These are phyloP conservation scores for Bryopsis sp. DNA, from an alignment of 139 green algal genomes.

Conservation along the genomic window DNA sequence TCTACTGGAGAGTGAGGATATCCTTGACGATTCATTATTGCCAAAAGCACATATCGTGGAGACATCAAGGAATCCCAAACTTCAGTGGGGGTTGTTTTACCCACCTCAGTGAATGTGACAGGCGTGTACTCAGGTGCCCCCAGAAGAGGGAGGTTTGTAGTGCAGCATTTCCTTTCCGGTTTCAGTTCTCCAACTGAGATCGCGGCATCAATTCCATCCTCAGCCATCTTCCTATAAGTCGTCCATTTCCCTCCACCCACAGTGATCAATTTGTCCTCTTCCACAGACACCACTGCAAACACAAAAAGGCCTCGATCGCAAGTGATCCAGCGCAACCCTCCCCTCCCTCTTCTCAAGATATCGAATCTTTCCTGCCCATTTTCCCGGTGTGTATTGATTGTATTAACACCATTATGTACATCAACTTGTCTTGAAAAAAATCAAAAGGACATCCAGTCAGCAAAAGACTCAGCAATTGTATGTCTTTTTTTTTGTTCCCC, in stretches of 20 bases:
- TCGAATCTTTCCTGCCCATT: not conserved
- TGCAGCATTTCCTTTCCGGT: constrained; percentile 58
- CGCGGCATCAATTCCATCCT: constrained; percentile 49
- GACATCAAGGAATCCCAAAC: too few species aligned
- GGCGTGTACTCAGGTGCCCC: constrained; percentile 56
- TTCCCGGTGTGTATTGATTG: not conserved
- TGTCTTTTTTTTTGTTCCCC: too few species aligned
- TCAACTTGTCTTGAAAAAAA: not conserved
- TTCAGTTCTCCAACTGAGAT: constrained; percentile 21
- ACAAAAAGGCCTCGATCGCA: not conserved
- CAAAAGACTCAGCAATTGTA: too few species aligned
- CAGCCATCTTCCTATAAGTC: constrained; percentile 89
- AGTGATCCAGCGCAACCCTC: not conserved
- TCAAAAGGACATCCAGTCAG: too few species aligned
- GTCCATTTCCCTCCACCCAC: constrained; percentile 94
- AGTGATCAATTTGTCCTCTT: constrained; percentile 79
- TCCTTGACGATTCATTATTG: too few species aligned
- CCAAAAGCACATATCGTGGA: too few species aligned
- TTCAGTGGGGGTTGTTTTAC: not conserved
- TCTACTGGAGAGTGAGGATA: too few species aligned
- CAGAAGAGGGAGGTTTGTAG: constrained; percentile 52
- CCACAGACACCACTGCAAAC: constrained; percentile 56
- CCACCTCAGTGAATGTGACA: constrained; percentile 55
- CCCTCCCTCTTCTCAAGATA: not conserved
- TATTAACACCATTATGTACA: constrained; percentile 4